Conservation (phyloP, 2,329 filamentous ascomycete species). For the Anisogramma anomala region DNA sequence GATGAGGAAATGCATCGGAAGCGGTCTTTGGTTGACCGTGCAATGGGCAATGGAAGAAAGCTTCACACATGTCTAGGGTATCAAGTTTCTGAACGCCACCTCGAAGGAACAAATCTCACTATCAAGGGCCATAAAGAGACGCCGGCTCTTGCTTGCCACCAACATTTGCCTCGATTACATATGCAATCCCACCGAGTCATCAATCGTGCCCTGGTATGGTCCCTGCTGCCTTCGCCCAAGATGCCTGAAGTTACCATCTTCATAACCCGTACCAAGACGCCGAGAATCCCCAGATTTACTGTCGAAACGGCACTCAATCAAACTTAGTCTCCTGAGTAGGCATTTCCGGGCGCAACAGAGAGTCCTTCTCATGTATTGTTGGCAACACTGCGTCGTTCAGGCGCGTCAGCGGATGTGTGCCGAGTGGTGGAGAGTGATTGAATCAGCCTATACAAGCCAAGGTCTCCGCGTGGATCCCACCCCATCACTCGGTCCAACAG, state of each 20-base stretch:
- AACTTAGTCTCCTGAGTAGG: conserved; percentile 10
- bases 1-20: no score
- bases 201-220: neutral
- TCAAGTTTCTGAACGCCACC: neutral
- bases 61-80: neutral
- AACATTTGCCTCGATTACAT: neutral
- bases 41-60: neutral
- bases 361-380: conserved; percentile 7
- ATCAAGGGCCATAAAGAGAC: neutral
- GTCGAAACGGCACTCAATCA: conserved; percentile 4
- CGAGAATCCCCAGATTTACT: neutral
- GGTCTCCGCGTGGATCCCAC: no score
- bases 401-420: conserved; percentile 5
- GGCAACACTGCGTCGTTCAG: conserved; percentile 2
- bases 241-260: no score
- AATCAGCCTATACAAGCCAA: no score
- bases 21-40: neutral
- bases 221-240: no score
- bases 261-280: neutral
- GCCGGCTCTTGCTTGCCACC: neutral
- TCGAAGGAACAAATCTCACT: neutral
- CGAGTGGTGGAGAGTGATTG: no score
- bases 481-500: no score
- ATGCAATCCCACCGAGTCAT: neutral
- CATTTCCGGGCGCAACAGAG: neutral